Evolutionary conservation across 2,329 filamentous ascomycete genomes (phyloP).

Genomic region (Aspergillus texensis): DNA sequence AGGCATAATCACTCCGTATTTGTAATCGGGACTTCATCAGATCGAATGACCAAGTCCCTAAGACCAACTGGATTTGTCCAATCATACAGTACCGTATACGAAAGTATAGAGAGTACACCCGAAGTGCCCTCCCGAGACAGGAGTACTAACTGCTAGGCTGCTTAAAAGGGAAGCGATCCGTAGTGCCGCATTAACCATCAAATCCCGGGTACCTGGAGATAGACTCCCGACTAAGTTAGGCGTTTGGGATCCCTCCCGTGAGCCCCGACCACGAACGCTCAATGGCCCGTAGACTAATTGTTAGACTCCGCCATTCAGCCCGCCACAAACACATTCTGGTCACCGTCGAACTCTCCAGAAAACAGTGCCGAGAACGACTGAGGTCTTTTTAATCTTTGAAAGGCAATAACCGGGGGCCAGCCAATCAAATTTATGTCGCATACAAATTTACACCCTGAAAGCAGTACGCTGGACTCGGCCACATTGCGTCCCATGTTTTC

Average conservation of each 20-base stretch:
- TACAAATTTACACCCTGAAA: not conserved
- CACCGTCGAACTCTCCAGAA: slow-evolving; percentile 19
- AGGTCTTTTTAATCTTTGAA: not conserved
- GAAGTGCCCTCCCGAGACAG: not conserved
- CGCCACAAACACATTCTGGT: slow-evolving; percentile 17
- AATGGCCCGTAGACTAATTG: slow-evolving; percentile 13
- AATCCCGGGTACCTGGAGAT: not conserved
- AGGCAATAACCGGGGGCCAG: not conserved
- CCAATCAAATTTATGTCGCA: not conserved
- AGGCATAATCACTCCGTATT: not conserved
- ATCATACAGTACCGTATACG: not conserved
- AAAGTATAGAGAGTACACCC: not conserved
- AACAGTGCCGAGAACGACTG: not conserved
- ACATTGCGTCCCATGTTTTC: not conserved
- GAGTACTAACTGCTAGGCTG: not conserved
- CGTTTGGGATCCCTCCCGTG: not conserved
- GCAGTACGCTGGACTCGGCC: not conserved
- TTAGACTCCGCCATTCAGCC: slow-evolving; percentile 21
- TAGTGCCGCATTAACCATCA: not conserved
- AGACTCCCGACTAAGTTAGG: not conserved
- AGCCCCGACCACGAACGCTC: slow-evolving; percentile 7
- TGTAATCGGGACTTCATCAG: not conserved
- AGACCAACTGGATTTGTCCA: not conserved
- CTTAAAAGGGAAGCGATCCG: not conserved
- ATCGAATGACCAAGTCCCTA: not conserved